Evolutionary conservation across 2,329 filamentous ascomycete genomes (phyloP).

Genomic region (Ophiosphaerella herpotricha): DNA sequence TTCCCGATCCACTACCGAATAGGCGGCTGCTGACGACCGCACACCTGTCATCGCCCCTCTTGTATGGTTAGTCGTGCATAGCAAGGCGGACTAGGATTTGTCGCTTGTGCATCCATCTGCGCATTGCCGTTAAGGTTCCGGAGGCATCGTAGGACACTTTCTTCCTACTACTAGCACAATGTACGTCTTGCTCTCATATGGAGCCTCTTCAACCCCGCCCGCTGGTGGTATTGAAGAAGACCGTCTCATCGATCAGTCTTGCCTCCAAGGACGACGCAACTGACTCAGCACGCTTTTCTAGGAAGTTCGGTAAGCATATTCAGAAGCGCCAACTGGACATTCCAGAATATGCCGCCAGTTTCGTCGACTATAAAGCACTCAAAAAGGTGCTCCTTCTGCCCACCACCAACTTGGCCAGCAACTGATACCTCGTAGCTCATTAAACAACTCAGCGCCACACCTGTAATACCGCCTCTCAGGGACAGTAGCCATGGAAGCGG

Average conservation of each 20-base stretch:
- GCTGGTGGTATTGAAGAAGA: slow-evolving; percentile 37
- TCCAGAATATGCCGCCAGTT: slow-evolving; percentile 97
- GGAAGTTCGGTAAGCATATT: slow-evolving; percentile 99
- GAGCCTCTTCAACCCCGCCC: slow-evolving; percentile 37
- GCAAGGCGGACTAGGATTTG: slow-evolving; percentile 26
- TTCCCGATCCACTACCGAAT: slow-evolving; percentile 32
- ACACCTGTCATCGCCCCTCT: slow-evolving; percentile 27
- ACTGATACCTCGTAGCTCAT: slow-evolving; percentile 71
- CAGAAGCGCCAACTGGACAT: slow-evolving; percentile 99
- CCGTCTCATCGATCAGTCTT: slow-evolving; percentile 41
- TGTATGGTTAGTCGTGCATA: slow-evolving; percentile 41
- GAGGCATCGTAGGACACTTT: slow-evolving; percentile 22
- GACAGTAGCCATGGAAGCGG: slow-evolving; percentile 55
- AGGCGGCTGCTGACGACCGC: slow-evolving; percentile 34
- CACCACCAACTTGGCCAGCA: neutral
- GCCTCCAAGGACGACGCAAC: slow-evolving; percentile 44
- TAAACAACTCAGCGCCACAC: slow-evolving; percentile 94
- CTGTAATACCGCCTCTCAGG: slow-evolving; percentile 77
- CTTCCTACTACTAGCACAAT: slow-evolving; percentile 37
- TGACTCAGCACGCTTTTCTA: slow-evolving; percentile 54
- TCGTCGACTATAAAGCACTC: slow-evolving; percentile 98
- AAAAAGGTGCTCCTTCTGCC: slow-evolving; percentile 75
- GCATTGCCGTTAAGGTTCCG: slow-evolving; percentile 27
- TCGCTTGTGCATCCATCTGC: slow-evolving; percentile 36
- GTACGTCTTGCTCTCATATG: slow-evolving; percentile 45